Evolutionary conservation across 768 basidiomycete species (phyloP).

Genomic region (Suillus cothurnatus): DNA sequence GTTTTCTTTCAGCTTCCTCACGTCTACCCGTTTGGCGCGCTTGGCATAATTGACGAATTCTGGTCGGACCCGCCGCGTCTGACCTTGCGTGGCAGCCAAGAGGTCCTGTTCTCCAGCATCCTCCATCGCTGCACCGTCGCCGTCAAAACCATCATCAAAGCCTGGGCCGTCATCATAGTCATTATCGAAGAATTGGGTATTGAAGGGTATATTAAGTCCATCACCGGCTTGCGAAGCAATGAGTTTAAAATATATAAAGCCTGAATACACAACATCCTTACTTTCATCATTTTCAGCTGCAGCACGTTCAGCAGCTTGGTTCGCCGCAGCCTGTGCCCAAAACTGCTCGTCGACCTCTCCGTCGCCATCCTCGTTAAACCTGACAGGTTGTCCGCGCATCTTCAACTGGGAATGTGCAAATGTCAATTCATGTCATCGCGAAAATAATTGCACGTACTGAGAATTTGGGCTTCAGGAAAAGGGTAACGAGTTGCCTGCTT

Average conservation of each 20-base stretch:
- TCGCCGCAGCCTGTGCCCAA: conserved; percentile 94
- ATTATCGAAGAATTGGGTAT: conserved; percentile 97
- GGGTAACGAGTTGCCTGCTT: conserved; percentile 81
- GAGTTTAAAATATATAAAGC: conserved; percentile 16
- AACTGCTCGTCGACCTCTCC: conserved; percentile 95
- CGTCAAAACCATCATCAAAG: conserved; percentile 62
- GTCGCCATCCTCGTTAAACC: conserved; percentile 60
- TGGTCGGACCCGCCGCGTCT: conserved; percentile 78
- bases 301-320: conserved; percentile 64
- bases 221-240: conserved; percentile 41
- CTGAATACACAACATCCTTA: conserved; percentile 33
- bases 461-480: conserved; percentile 97
- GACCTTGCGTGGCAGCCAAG: conserved; percentile 76
- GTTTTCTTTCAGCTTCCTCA: conserved; percentile 94
- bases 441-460: conserved; percentile 55
- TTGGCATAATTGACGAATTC: conserved; percentile 94
- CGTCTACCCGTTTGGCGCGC: conserved; percentile 95
- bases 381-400: conserved; percentile 77
- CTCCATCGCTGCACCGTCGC: conserved; percentile 45
- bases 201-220: conserved; percentile 71
- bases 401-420: conserved; percentile 57
- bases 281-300: conserved; percentile 64
- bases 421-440: conserved; percentile 12
- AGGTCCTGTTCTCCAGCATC: conserved; percentile 86
- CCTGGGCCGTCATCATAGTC: conserved; percentile 80